These are phyloP conservation scores for Sugiyamaella japonica DNA, from an alignment of 1,139 yeast species.

Conservation along the genomic window DNA sequence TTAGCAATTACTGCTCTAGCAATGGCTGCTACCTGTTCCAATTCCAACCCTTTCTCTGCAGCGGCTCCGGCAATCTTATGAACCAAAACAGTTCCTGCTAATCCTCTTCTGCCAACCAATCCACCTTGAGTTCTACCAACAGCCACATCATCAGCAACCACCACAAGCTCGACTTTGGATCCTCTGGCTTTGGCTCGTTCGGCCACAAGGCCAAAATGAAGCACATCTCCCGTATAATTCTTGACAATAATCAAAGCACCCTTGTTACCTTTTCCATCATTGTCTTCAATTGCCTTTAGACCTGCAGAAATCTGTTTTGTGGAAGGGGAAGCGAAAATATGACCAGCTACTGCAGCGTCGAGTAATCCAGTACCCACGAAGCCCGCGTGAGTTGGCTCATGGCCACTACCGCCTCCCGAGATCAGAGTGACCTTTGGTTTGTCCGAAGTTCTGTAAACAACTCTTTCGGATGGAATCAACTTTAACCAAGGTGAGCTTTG, in stretches of 20 bases:
- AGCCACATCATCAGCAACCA: conserved; percentile 90
- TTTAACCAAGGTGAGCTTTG: conserved; percentile 66
- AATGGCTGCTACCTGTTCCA: conserved; percentile 54
- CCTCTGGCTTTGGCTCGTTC: conserved; percentile 77
- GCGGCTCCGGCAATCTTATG: conserved; percentile 87
- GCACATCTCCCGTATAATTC: conserved; percentile 91
- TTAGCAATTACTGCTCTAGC: conserved; percentile 64
- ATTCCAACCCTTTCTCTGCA: conserved; percentile 48
- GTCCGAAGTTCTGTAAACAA: conserved; percentile 49
- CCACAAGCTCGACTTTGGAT: conserved; percentile 64
- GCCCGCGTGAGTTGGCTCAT: conserved; percentile 92
- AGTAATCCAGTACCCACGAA: conserved; percentile 80
- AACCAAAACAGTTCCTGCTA: conserved; percentile 85
- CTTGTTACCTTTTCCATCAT: conserved; percentile 36
- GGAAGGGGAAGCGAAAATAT: conserved; percentile 88
- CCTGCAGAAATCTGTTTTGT: conserved; percentile 83
- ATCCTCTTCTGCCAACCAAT: conserved; percentile 88
- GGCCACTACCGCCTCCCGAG: conserved; percentile 96
- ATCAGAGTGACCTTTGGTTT: conserved; percentile 53
- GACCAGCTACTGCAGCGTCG: conserved; percentile 87
- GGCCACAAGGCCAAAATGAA: conserved; percentile 88
- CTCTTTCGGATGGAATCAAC: conserved; percentile 65
- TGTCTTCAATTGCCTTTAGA: conserved; percentile 54
- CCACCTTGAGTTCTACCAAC: conserved; percentile 86
- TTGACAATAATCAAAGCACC: conserved; percentile 80